Conservation (phyloP, 345 rosid genomes). For the Eucalyptus urophylla region DNA sequence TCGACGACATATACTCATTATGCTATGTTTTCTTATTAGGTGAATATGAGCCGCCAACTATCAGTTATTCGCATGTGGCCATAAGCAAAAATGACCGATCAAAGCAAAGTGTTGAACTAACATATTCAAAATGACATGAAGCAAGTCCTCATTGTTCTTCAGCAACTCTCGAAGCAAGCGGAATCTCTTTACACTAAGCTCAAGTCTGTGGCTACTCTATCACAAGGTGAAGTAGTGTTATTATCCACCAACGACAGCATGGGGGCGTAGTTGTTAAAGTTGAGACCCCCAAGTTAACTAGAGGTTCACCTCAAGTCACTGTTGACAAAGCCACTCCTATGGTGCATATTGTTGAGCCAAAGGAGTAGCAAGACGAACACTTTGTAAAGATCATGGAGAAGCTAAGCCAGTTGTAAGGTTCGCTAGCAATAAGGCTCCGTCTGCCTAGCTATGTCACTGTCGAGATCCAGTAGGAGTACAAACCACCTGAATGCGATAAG, state of each 20-base stretch:
- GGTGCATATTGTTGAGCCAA: neutral
- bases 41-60: neutral
- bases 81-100: neutral
- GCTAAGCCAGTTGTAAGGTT: neutral
- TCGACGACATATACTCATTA: fast-evolving
- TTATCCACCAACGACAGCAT: neutral
- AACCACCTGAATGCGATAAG: neutral
- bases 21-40: neutral
- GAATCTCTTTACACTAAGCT: neutral
- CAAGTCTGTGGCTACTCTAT: neutral
- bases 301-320: neutral
- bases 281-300: neutral
- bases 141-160: neutral
- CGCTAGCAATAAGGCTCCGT: neutral
- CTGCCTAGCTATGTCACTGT: neutral
- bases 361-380: fast-evolving
- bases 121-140: neutral
- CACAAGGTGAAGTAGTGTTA: neutral
- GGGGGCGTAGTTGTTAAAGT: neutral
- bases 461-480: neutral
- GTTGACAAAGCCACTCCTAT: neutral
- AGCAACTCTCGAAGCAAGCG: neutral
- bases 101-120: neutral
- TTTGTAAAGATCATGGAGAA: fast-evolving
- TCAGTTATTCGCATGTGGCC: neutral